These are phyloP conservation scores for Russula earlei DNA, from an alignment of 768 basidiomycete genomes.

Conservation along the genomic window DNA sequence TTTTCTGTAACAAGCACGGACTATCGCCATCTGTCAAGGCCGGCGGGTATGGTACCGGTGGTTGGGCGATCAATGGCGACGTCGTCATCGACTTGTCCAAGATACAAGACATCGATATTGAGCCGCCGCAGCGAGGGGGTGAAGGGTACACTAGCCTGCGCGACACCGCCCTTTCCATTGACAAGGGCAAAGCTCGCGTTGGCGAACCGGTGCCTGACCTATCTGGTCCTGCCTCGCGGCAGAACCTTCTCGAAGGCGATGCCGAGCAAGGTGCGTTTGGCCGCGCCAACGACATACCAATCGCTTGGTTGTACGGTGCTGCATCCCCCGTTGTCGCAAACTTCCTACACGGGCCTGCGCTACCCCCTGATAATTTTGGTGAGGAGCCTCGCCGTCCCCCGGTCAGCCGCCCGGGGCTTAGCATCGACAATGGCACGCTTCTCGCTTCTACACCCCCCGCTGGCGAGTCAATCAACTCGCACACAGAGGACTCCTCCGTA, in stretches of 20 bases:
- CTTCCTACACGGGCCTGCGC: constrained; percentile 37
- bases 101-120: constrained; percentile 60
- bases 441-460: background rate
- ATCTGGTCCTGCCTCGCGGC: constrained; percentile 26
- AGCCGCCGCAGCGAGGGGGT: constrained; percentile 34
- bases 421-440: background rate
- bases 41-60: constrained; percentile 86
- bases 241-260: constrained; percentile 46
- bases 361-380: constrained; percentile 22
- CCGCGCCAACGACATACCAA: background rate
- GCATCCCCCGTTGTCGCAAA: constrained; percentile 47
- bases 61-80: constrained; percentile 82
- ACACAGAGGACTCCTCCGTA: background rate
- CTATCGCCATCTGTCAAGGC: constrained; percentile 77
- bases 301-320: constrained; percentile 32
- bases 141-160: constrained; percentile 50
- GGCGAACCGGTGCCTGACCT: constrained; percentile 1
- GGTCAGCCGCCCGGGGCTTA: constrained; percentile 21
- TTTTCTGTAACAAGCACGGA: constrained; percentile 62
- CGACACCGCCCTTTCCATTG: constrained; percentile 41
- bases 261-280: background rate
- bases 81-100: constrained; percentile 73
- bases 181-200: constrained; percentile 44
- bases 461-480: background rate
- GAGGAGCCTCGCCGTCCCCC: constrained; percentile 25